Conservation (phyloP, 257 asterid genomes). For the Henckelia pumila region DNA sequence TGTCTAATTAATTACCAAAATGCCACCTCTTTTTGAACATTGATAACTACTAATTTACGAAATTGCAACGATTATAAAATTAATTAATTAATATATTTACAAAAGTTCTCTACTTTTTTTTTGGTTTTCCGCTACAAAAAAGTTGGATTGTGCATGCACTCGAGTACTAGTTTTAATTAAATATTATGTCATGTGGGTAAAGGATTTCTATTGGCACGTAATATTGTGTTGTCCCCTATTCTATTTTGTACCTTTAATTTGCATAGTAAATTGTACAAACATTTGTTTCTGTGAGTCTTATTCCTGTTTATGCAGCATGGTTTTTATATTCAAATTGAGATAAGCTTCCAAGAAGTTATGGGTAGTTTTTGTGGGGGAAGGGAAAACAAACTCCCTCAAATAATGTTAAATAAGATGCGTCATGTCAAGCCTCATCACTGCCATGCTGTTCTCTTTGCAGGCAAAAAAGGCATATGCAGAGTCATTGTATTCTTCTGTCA, state of each 20-base stretch:
- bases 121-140: no score
- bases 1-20: no score
- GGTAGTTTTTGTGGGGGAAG: background rate
- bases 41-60: no score
- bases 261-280: background rate
- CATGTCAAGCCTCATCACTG: background rate
- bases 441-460: slow-evolving; percentile 41
- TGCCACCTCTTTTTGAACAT: no score
- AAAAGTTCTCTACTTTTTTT: no score
- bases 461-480: slow-evolving; percentile 51
- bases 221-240: background rate
- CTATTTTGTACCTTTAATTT: background rate
- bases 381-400: background rate
- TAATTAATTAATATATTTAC: no score
- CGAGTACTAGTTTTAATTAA: no score
- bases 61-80: no score
- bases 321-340: background rate
- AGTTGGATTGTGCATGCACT: no score
- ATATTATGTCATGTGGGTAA: no score
- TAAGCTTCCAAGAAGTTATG: slow-evolving; percentile 14
- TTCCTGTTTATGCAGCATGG: background rate
- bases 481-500: slow-evolving; percentile 54
- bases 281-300: background rate
- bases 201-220: no score
- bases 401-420: background rate